These are phyloP conservation scores for Aspergillus amoenus DNA, from an alignment of 2,329 filamentous ascomycete genomes.

Conservation along the genomic window DNA sequence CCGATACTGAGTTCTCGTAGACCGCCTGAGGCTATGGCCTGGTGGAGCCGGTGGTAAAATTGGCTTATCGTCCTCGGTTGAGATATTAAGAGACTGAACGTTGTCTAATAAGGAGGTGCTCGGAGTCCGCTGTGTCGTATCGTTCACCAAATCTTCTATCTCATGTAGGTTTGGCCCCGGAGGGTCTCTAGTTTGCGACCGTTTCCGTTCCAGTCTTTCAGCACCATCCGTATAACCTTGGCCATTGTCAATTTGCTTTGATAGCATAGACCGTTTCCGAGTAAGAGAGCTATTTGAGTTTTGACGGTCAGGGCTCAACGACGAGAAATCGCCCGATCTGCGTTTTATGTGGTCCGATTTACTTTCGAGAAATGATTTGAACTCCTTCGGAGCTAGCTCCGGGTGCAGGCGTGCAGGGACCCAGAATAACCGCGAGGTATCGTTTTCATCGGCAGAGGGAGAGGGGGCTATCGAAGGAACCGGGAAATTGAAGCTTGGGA, in stretches of 20 bases:
- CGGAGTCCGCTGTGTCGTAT: slow-evolving; percentile 69
- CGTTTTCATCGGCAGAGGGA: slow-evolving; percentile 68
- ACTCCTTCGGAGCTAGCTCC: slow-evolving; percentile 90
- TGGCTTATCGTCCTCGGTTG: slow-evolving; percentile 69
- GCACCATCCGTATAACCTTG: slow-evolving; percentile 79
- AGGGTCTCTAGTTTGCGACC: slow-evolving; percentile 58
- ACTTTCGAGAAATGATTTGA: slow-evolving; percentile 94
- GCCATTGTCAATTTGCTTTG: slow-evolving; percentile 79
- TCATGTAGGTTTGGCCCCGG: slow-evolving; percentile 65
- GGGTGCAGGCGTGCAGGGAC: slow-evolving; percentile 92
- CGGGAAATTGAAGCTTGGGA: slow-evolving; percentile 44
- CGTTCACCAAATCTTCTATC: slow-evolving; percentile 78
- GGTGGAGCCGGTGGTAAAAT: slow-evolving; percentile 75
- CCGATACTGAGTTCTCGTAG: slow-evolving; percentile 87
- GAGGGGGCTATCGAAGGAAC: slow-evolving; percentile 46
- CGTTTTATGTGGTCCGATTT: slow-evolving; percentile 86
- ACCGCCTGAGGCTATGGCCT: slow-evolving; percentile 79
- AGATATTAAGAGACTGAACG: slow-evolving; percentile 45
- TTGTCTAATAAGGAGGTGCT: slow-evolving; percentile 55
- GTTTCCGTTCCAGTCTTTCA: slow-evolving; percentile 72
- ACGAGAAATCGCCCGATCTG: slow-evolving; percentile 69
- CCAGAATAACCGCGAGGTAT: slow-evolving; percentile 88
- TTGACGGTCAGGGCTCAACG: slow-evolving; percentile 55
- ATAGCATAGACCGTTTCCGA: slow-evolving; percentile 94
- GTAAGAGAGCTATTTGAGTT: slow-evolving; percentile 61